phyloP scores from a whole-genome alignment of 345 rosid genomes.

The Eucalyptus shirleyi region DNA sequence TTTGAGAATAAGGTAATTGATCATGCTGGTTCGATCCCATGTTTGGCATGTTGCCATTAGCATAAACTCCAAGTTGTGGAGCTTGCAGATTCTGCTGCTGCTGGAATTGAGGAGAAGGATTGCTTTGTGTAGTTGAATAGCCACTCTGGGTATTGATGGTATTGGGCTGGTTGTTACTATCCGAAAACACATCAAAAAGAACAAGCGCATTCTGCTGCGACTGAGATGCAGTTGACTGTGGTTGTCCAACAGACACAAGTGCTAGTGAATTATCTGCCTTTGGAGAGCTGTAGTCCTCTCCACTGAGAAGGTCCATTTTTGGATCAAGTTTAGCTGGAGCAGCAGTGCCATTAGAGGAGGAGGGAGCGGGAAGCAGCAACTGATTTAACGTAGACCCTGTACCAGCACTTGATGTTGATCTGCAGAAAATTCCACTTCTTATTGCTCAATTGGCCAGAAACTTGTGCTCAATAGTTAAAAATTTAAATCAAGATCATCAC shows the following conservation, averaged over 20 bases:
- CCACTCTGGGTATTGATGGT: slow-evolving; percentile 40
- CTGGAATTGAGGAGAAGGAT: slow-evolving; percentile 41
- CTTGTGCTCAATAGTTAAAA: background rate
- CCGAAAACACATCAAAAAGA: slow-evolving; percentile 82
- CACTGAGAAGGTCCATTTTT: slow-evolving; percentile 91
- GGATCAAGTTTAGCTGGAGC: slow-evolving; percentile 33
- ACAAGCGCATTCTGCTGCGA: slow-evolving; percentile 88
- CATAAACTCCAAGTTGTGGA: slow-evolving; percentile 39
- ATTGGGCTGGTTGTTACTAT: slow-evolving; percentile 26
- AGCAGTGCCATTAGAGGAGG: slow-evolving; percentile 51
- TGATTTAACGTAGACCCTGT: slow-evolving; percentile 51
- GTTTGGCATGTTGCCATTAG: slow-evolving; percentile 49
- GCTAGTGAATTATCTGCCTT: slow-evolving; percentile 58
- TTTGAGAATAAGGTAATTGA: slow-evolving; percentile 49
- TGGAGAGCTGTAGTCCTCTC: slow-evolving; percentile 67
- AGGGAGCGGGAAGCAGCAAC: slow-evolving; percentile 77
- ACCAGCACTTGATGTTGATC: slow-evolving; percentile 47
- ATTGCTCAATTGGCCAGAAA: background rate
- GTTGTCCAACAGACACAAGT: slow-evolving; percentile 66
- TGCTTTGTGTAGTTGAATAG: slow-evolving; percentile 26
- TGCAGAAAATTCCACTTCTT: slow-evolving; percentile 5
- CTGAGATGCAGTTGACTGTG: slow-evolving; percentile 37
- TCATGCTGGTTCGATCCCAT: slow-evolving; percentile 54
- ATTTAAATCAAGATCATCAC: background rate
- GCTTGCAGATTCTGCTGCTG: slow-evolving; percentile 59